Percentiles rank a stretch among this genome's conserved stretches.
phyloP scores from a whole-genome alignment of 1,284 basidiomycete species.

The Naganishia cerealis region DNA sequence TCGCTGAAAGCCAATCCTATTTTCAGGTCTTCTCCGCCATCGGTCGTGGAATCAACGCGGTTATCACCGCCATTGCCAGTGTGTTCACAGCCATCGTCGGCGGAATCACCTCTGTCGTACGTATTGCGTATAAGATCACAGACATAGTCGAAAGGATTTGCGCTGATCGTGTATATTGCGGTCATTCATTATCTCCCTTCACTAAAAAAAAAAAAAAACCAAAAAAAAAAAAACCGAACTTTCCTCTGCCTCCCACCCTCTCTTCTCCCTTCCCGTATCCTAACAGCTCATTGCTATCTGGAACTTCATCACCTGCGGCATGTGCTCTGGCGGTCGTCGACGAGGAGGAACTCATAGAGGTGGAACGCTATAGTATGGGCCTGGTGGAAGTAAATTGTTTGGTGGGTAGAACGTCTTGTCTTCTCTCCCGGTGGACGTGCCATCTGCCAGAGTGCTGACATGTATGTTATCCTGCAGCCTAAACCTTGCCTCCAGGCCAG shows the following conservation, averaged over 20 bases:
- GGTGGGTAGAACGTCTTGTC: not conserved
- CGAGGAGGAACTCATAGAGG: slow-evolving; percentile 40
- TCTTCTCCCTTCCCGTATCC: too few species aligned
- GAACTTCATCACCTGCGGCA: slow-evolving; percentile 42
- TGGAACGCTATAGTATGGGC: slow-evolving; percentile 26
- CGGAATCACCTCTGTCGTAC: slow-evolving; percentile 40
- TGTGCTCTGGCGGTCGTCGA: slow-evolving; percentile 41
- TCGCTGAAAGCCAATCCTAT: not conserved
- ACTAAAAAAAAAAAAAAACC: too few species aligned
- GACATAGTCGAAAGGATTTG: too few species aligned
- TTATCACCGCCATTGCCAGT: slow-evolving; percentile 34
- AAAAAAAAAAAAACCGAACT: too few species aligned
- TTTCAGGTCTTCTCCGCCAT: slow-evolving; percentile 42
- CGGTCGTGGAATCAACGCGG: slow-evolving; percentile 36
- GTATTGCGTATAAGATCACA: too few species aligned
- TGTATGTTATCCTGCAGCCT: not conserved
- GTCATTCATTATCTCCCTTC: too few species aligned
- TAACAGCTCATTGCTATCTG: slow-evolving; percentile 41
- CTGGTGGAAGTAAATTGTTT: slow-evolving; percentile 1
- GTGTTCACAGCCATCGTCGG: slow-evolving; percentile 27
- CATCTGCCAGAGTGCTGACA: not conserved
- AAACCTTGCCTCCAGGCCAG: not conserved
- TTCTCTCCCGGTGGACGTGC: not conserved
- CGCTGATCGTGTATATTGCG: too few species aligned
- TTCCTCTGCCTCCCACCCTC: too few species aligned